These are phyloP conservation scores for Stagonosporopsis rhizophila DNA, from an alignment of 2,329 filamentous ascomycete genomes.

Conservation along the genomic window DNA sequence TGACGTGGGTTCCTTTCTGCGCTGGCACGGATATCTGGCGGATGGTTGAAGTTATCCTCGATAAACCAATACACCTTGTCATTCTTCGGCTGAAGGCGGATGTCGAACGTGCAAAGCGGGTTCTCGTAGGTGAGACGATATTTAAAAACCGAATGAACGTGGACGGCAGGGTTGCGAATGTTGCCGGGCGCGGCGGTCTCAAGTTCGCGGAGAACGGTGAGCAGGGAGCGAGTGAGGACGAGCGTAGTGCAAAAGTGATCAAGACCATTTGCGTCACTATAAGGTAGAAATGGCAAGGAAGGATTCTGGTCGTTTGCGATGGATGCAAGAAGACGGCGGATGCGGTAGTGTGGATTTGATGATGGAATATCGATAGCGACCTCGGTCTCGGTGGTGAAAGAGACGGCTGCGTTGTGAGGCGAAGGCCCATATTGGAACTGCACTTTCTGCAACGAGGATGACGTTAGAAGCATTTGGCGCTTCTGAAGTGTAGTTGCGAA, in stretches of 20 bases:
- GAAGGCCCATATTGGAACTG: constrained; percentile 69
- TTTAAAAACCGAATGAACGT: constrained; percentile 43
- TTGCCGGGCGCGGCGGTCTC: constrained; percentile 57
- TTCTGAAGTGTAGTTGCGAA: constrained; percentile 71
- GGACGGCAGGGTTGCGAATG: constrained; percentile 40
- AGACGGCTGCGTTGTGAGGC: constrained; percentile 63
- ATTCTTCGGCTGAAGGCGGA: constrained; percentile 43
- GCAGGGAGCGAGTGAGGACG: constrained; percentile 67
- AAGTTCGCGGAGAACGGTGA: constrained; percentile 67
- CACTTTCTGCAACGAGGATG: constrained; percentile 64
- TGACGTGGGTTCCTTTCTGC: constrained; percentile 37
- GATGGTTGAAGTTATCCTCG: constrained; percentile 38
- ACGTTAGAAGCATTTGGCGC: constrained; percentile 65
- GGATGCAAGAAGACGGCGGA: constrained; percentile 65
- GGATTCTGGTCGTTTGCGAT: constrained; percentile 66
- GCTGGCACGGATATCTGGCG: constrained; percentile 33
- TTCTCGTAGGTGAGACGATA: constrained; percentile 52
- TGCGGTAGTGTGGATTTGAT: constrained; percentile 71
- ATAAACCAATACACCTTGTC: constrained; percentile 49
- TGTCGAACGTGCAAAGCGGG: constrained; percentile 50
- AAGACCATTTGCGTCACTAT: constrained; percentile 58
- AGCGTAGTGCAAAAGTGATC: constrained; percentile 65
- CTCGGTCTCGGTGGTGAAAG: constrained; percentile 57
- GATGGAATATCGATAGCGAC: constrained; percentile 67
- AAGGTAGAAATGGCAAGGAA: constrained; percentile 62